phyloP scores from a whole-genome alignment of 345 rosid genomes.

The Citrus inodora region DNA sequence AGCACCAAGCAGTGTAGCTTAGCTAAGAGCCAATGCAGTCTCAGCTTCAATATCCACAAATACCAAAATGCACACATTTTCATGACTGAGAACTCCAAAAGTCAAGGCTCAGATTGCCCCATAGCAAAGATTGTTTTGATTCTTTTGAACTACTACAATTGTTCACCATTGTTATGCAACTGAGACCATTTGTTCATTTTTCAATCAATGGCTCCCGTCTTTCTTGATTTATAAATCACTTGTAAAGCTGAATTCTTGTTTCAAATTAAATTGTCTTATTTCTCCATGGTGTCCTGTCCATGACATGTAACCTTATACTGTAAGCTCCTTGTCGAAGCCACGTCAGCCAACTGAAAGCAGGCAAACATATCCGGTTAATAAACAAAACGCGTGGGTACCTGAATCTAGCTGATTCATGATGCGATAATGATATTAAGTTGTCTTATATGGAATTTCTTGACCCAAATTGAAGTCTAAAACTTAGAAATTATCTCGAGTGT shows the following conservation, averaged over 20 bases:
- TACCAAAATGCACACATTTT: conserved; percentile 5
- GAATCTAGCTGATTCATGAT: neutral
- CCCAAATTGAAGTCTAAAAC: neutral
- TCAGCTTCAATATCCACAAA: neutral
- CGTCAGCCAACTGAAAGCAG: neutral
- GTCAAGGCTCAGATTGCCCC: conserved; percentile 14
- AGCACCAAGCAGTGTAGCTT: conserved; percentile 5
- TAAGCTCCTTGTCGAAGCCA: neutral
- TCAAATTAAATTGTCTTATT: neutral
- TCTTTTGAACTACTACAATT: conserved; percentile 21
- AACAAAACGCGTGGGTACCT: neutral
- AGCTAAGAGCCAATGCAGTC: conserved; percentile 9
- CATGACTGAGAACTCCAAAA: neutral
- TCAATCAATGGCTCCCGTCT: conserved; percentile 15
- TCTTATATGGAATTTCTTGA: neutral
- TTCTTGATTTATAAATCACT: conserved; percentile 21
- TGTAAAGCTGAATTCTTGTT: neutral
- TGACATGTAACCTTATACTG: neutral
- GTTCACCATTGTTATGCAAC: conserved; percentile 38
- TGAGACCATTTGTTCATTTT: conserved; percentile 32
- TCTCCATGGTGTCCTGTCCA: neutral
- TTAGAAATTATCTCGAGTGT: neutral
- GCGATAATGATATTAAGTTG: neutral
- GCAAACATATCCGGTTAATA: neutral
- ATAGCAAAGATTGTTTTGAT: conserved; percentile 17